Evolutionary conservation across 1,139 yeast genomes (phyloP), one percentile per base, ranked within the genome.

Genomic region (Saccharomyces pastorianus): DNA sequence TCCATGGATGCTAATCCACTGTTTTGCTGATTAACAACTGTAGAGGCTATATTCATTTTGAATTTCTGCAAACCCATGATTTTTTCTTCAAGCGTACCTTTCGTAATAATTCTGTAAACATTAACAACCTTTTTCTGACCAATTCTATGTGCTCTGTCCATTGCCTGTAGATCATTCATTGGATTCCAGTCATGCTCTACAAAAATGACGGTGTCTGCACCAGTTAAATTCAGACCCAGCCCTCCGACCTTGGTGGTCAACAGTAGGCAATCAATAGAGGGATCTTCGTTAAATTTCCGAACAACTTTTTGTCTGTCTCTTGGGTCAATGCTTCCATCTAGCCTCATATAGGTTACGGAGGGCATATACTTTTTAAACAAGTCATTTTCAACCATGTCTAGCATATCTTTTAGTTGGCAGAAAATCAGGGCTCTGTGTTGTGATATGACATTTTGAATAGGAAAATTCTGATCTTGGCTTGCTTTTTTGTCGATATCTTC

Each of bases 121-220:
- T 90, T 89, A 49, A 95, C 99, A 42, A 93, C 97, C 69, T 91
- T 93, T 75, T 90, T 90, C 72, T 95, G 99, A 4, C 99, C 99
- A 61, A 95, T 82, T 70, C 99, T 80, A 71, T 95, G 99, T 0
- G 99, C 99, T 66, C 99, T 80, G 69, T 95, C 99, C 99, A 95
- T 95, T 0, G 99, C 99, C 70, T 95, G 99, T 57, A 95, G 76
- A 75, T 95, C 99, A 67, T 90, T 93, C 99, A 95, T 95, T 26
- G 99, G 99, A 69, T 95, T 95, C 99, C 99, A 95, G 71, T 95
- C 99, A 67, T 95, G 99, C 67, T 95, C 99, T 44, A 95, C 96
- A 73, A 95, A 95, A 13, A 95, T 93, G 51, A 95, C 99, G 0
- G 99, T 95, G 68, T 95, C 99, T 0, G 99, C 99, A 59, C 99